Percentiles rank a stretch among this genome's conserved stretches.
Conservation (phyloP, 2,329 filamentous ascomycete genomes). For the Ustilaginoidea virens region DNA sequence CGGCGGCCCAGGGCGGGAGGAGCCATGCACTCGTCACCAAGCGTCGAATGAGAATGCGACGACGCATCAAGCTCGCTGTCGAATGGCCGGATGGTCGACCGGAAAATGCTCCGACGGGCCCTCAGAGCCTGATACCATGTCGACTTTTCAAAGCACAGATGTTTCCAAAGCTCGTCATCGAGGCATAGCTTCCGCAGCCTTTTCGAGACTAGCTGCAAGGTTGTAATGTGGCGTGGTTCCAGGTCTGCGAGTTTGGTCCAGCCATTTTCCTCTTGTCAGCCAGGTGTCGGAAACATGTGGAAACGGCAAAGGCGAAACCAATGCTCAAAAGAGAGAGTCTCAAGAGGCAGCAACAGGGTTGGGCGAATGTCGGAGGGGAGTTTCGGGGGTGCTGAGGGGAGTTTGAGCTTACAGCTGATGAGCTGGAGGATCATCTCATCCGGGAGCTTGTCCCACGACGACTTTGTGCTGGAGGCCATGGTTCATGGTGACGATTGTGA, state of each 20-base stretch:
- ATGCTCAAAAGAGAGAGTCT: too few species aligned
- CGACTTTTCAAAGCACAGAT: conserved; percentile 57
- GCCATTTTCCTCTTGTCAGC: too few species aligned
- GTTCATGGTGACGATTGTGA: conserved; percentile 8
- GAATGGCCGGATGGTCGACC: conserved; percentile 10
- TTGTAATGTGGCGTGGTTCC: conserved; percentile 32
- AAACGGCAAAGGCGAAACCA: too few species aligned
- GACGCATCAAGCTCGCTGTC: neutral
- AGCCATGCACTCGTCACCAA: too few species aligned
- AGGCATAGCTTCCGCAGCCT: conserved; percentile 51
- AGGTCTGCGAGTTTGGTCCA: too few species aligned
- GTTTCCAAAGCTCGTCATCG: conserved; percentile 64
- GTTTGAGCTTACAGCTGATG: conserved; percentile 35
- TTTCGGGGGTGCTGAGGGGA: too few species aligned
- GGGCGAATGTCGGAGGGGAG: too few species aligned
- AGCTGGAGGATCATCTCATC: conserved; percentile 50
- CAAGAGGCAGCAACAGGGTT: too few species aligned
- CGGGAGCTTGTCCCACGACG: conserved; percentile 35
- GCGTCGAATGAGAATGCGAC: conserved; percentile 6
- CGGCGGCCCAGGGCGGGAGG: neutral
- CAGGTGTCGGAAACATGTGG: neutral
- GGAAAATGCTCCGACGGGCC: conserved; percentile 17
- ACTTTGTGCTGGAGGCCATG: conserved; percentile 12
- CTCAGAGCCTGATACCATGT: conserved; percentile 46
- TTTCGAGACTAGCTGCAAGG: conserved; percentile 53